phyloP scores from a whole-genome alignment of 768 basidiomycete species.

The Hygrocybe punicea region DNA sequence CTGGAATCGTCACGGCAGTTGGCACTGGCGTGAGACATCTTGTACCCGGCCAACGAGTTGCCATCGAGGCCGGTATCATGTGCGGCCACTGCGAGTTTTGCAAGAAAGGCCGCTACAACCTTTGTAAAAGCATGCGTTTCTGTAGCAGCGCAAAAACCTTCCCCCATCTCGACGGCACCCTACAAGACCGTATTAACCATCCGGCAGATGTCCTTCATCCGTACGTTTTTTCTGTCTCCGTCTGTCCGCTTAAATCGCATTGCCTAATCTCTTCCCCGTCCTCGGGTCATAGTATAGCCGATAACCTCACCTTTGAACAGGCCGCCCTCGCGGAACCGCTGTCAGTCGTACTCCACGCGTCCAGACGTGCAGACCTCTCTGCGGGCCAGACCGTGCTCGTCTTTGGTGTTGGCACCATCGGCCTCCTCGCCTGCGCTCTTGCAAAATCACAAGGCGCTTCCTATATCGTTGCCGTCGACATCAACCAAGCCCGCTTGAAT shows the following conservation, averaged over 20 bases:
- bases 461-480: slow-evolving; percentile 75
- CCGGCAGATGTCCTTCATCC: slow-evolving; percentile 83
- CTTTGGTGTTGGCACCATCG: slow-evolving; percentile 91
- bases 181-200: slow-evolving; percentile 86
- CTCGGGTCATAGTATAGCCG: slow-evolving; percentile 56
- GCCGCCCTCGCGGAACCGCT: slow-evolving; percentile 93
- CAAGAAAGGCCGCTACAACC: slow-evolving; percentile 79
- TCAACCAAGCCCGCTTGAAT: slow-evolving; percentile 75
- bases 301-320: slow-evolving; percentile 68
- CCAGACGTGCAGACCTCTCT: slow-evolving; percentile 11
- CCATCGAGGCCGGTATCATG: slow-evolving; percentile 89
- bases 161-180: slow-evolving; percentile 90
- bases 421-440: slow-evolving; percentile 82
- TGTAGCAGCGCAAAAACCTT: slow-evolving; percentile 86
- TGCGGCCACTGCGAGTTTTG: slow-evolving; percentile 76
- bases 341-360: slow-evolving; percentile 50
- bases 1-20: slow-evolving; percentile 83
- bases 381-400: slow-evolving; percentile 75
- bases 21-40: slow-evolving; percentile 66
- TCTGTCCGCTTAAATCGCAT: not conserved
- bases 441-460: slow-evolving; percentile 69
- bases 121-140: slow-evolving; percentile 88
- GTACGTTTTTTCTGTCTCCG: slow-evolving; percentile 46
- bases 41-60: slow-evolving; percentile 79
- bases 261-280: not conserved